Base-by-base conservation (phyloP, 495 filamentous ascomycete genomes). In the Neurospora terricola region DNA sequence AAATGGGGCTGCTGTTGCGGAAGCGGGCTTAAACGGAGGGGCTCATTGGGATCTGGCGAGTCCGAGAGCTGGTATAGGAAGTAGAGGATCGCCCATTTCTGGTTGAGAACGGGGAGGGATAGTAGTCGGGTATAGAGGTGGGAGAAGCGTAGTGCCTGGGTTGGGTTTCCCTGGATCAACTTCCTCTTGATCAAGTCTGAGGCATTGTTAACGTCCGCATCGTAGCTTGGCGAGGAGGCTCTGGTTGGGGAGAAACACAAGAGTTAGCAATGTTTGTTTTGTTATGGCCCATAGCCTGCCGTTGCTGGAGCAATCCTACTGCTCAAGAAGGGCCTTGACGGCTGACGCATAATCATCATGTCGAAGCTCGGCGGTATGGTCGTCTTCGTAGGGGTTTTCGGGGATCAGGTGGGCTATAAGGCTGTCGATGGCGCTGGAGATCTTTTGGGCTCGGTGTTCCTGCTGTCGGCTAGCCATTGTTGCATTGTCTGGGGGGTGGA, bases 1-100 rank as follows among this genome's bases (percentile, higher is more conserved):
- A 2, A 72, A 70, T n/a, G 74, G 62, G 4, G 71, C 70, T 74
- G 75, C 34, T 69, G 21, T 16, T 75, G 81, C 69, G 73, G 74
- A 38, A 75, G 72, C 9, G 80, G 80, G n/a, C 77, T 80, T 3
- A 78, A 71, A 6, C 81, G 81, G 0, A 76, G 77, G 27, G 85
- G 82, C 72, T 82, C 80, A 68, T 75, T 81, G 9, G 84, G 84
- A 69, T 86, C 81, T 54, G 88, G 86, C 0, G 90, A 89, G 74
- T 89, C 88, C 69, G 91, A 89, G 54, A 99, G 86, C 75, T 92
- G 91, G 77, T 94, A 91, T 27, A 99, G 89, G 59, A 99, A 87
- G 78, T 95, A 94, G 7, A 99, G 85, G 75, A 98, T 97, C 3
- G 92, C 94, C 94, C 95, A 98, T 88, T 98, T 99, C 80, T 97